Evolutionary conservation across 768 basidiomycete species (phyloP), one percentile per base, ranked within the genome.

Genomic region (Leucocoprinus sp.): DNA sequence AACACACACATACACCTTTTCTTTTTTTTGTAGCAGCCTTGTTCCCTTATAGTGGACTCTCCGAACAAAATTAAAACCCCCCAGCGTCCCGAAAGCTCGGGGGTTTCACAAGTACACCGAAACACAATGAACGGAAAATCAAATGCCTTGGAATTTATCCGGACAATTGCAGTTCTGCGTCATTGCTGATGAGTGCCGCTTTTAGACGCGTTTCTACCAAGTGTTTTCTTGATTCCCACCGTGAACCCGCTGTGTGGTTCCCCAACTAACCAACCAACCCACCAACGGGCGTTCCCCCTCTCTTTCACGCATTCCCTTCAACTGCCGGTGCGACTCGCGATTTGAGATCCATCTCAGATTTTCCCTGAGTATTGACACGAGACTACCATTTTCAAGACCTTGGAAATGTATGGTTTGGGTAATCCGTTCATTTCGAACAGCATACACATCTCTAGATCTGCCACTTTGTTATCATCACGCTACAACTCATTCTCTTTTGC

Each of bases 371-470:
- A 12, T 38, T 24, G 44, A 12, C 28, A 31, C 38, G 37, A 26
- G 18, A 47, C 33, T 47, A 26, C 39, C 27, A 34, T 47, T 41
- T 18, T 22, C 22, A 34, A 27, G n/a, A n/a, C n/a, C 23, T 4
- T 22, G 24, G 17, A 36, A 24, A 7, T 36, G n/a, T 36, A n/a
- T 24, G 26, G 22, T 41, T 48, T 28, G 27, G 40, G 26, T 21
- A 48, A 24, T 26, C 46, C 33, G 22, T 19, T 48, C 27, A 36
- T 36, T 48, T 38, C 27, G 35, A 39, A 48, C 34, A 26, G 24
- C 17, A 34, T 26, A 42, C n/a, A n/a, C n/a, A n/a, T n/a, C n/a
- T 34, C 46, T 18, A 42, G 46, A 48, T 48, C 46, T 27, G n/a
- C 31, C 19, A 24, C 42, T 48, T 26, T n/a, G n/a, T n/a, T n/a